Base-by-base conservation (phyloP, 2,329 filamentous ascomycete species). In the Capronia americana region DNA sequence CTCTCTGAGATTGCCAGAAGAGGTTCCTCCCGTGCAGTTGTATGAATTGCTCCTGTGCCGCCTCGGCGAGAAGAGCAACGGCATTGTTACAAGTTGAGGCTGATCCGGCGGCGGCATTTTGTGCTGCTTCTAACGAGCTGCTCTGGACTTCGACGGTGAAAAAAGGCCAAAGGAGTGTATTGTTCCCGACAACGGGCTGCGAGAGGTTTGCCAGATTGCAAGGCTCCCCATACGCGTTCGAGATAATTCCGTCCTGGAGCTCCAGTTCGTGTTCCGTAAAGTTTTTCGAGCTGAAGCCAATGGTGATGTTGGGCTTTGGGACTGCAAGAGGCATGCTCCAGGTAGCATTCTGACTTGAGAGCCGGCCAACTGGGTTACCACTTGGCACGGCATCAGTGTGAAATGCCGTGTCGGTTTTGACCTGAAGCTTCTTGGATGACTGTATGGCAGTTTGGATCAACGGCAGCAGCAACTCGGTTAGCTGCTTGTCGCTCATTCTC, bases 21-120 rank as follows among this genome's bases (percentile, higher is more conserved):
- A 63, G 44, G 23, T 59, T 53, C 24, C 60, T 54, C 4, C 64
- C 64, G 20, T 58, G 60, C 17, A 44, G 6, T 44, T 50, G 64
- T 17, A 66, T 50, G 10, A 26, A 44, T 30, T 60, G 30, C n/a
- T 69, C 61, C 2, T 54, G 50, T 24, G 62, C 61, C 10, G 67
- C 68, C 23, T 62, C 61, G 12, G 66, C 53, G 14, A 70, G 61
- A 1, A 67, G 55, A 12, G 57, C 56, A 23, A 70, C 26, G 8
- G 64, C 69, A 46, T 64, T 67, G 44, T 67, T 67, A 53, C 69
- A 70, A n/a, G 66, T 65, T 30, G 64, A 63, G 28, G 64, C 67
- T 2, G 66, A 61, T 26, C 68, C 60, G 23, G 66, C 66, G 8
- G 61, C 41, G 26, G 69, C 69, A 53, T 65, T 65, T 26, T 66